Conservation (phyloP, 2,329 filamentous ascomycete species). For the Penicillium brasilianum region DNA sequence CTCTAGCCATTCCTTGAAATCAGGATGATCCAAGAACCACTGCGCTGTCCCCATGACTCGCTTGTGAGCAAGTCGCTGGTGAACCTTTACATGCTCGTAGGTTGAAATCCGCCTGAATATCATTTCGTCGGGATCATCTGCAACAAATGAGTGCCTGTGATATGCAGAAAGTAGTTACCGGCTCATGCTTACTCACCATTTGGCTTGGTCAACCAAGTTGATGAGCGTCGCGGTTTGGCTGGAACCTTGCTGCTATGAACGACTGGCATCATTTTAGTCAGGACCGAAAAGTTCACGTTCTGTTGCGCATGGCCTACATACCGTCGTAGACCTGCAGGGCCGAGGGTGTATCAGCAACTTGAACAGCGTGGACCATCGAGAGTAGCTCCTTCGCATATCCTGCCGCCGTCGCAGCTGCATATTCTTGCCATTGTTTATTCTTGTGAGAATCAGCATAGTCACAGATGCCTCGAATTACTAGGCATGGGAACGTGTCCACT, state of each 20-base stretch:
- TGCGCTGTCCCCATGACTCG: conserved; percentile 26
- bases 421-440: conserved; percentile 17
- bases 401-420: conserved; percentile 9
- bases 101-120: conserved; percentile 24
- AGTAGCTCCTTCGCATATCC: conserved; percentile 1
- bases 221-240: not conserved
- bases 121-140: conserved; percentile 11
- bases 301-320: not conserved
- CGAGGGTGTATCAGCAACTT: not conserved
- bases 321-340: not conserved
- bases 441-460: conserved; percentile 19
- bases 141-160: conserved; percentile 2
- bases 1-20: conserved; percentile 26
- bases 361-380: not conserved
- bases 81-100: conserved; percentile 28
- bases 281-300: not conserved
- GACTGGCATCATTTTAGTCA: not conserved
- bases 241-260: not conserved
- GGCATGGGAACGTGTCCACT: conserved; percentile 14
- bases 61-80: conserved; percentile 27
- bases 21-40: conserved; percentile 20
- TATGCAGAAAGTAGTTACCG: not conserved
- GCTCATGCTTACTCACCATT: not conserved
- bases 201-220: not conserved
- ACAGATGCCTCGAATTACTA: conserved; percentile 14